phyloP scores from a whole-genome alignment of 2,329 filamentous ascomycete species.

The Fusarium proliferatum region DNA sequence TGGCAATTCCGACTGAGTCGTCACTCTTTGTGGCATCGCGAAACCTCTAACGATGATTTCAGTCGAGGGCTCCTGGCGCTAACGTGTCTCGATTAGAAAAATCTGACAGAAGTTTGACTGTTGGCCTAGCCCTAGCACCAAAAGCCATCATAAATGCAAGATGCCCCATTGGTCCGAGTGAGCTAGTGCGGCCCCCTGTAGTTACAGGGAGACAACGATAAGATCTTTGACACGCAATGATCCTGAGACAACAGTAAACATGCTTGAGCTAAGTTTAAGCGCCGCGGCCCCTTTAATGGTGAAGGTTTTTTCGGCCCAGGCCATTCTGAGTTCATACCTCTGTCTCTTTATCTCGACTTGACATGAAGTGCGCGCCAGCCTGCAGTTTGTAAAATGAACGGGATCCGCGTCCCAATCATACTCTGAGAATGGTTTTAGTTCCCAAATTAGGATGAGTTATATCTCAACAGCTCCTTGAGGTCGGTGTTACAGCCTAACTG shows the following conservation, averaged over 20 bases:
- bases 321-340: no score
- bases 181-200: neutral
- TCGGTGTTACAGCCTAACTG: neutral
- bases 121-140: neutral
- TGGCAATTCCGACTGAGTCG: neutral
- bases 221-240: neutral
- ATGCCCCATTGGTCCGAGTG: neutral
- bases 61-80: neutral
- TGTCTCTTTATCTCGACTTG: neutral
- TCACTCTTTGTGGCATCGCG: neutral
- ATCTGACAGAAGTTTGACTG: no score
- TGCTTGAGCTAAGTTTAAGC: neutral
- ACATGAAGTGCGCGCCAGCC: neutral
- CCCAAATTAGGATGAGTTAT: fast-evolving
- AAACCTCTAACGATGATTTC: neutral
- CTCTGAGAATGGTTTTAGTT: neutral
- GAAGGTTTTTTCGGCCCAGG: neutral
- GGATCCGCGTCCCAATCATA: neutral
- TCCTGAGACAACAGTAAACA: neutral
- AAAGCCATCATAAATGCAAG: neutral
- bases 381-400: neutral
- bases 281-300: neutral
- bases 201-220: neutral
- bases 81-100: neutral
- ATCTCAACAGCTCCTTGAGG: neutral